These are phyloP conservation scores for Selaginella tamariscina DNA, from an alignment of 75 land plant species.

Conservation along the genomic window DNA sequence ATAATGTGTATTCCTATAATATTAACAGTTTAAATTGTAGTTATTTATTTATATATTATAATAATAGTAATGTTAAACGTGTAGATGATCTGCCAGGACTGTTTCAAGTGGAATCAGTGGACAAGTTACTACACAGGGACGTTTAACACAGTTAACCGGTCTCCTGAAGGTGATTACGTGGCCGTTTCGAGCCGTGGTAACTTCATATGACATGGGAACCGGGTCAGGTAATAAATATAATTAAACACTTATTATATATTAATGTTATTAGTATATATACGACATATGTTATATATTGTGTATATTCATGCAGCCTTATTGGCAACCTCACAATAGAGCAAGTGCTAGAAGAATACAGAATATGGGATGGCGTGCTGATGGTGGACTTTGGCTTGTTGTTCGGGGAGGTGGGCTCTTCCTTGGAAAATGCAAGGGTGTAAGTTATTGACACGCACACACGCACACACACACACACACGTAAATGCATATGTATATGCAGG, in stretches of 20 bases:
- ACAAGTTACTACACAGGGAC: constrained; percentile 97
- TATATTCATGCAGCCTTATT: constrained; percentile 52
- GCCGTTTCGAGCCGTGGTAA: constrained; percentile 99
- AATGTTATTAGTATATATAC: background rate
- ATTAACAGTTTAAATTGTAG: background rate
- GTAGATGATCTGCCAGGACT: constrained; percentile 49
- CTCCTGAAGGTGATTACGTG: constrained; percentile 85
- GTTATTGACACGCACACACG: no score
- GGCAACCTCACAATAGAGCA: constrained; percentile 95
- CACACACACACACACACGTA: no score
- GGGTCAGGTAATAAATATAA: constrained; percentile 66
- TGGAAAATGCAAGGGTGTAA: constrained; percentile 92
- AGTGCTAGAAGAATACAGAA: constrained; percentile 91
- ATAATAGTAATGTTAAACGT: no score
- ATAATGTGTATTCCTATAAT: background rate
- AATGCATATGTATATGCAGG: no score
- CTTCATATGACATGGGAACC: constrained; percentile 97
- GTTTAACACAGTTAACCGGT: constrained; percentile 88
- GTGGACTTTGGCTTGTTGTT: constrained; percentile 98
- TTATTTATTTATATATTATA: background rate
- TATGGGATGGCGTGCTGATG: constrained; percentile 99
- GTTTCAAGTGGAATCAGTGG: constrained; percentile 99
- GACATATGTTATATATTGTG: background rate
- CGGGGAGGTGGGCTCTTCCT: constrained; percentile 96
- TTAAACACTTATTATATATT: background rate